These are phyloP conservation scores for Trapa incisa DNA, from an alignment of 345 rosid species.

Conservation along the genomic window DNA sequence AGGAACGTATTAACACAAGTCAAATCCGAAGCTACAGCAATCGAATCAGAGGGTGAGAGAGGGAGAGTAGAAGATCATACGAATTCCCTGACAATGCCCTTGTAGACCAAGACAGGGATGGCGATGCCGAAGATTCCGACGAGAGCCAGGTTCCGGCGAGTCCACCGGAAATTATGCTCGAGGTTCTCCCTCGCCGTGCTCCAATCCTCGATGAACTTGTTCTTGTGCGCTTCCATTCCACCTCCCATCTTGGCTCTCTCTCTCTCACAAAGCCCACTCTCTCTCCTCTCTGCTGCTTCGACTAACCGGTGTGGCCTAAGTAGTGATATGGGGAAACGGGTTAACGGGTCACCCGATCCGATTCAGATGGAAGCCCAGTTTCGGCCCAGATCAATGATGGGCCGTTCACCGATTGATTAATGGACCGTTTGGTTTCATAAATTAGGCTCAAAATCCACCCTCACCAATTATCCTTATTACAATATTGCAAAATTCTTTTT, in stretches of 20 bases:
- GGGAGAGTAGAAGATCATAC: conserved; percentile 16
- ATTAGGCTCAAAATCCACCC: no score
- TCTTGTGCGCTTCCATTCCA: conserved; percentile 90
- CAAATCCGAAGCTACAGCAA: neutral
- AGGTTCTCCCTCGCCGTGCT: conserved; percentile 71
- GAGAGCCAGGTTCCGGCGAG: conserved; percentile 80
- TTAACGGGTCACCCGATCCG: neutral
- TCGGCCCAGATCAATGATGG: no score
- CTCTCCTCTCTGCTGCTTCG: neutral
- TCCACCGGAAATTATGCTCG: conserved; percentile 89
- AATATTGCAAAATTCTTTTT: no score
- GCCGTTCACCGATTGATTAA: no score
- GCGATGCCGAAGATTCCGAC: conserved; percentile 87
- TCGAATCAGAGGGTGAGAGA: conserved; percentile 2
- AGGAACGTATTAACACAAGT: neutral
- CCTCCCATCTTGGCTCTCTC: conserved; percentile 13
- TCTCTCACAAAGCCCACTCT: neutral
- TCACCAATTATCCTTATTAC: no score
- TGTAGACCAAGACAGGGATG: conserved; percentile 66
- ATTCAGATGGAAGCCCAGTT: neutral
- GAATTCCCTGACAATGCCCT: conserved; percentile 79
- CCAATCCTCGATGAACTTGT: conserved; percentile 92
- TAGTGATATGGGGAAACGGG: neutral
- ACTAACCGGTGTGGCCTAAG: neutral
- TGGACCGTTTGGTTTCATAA: no score